phyloP scores from a whole-genome alignment of 2,329 filamentous ascomycete genomes.

The Ampelomyces quisqualis region DNA sequence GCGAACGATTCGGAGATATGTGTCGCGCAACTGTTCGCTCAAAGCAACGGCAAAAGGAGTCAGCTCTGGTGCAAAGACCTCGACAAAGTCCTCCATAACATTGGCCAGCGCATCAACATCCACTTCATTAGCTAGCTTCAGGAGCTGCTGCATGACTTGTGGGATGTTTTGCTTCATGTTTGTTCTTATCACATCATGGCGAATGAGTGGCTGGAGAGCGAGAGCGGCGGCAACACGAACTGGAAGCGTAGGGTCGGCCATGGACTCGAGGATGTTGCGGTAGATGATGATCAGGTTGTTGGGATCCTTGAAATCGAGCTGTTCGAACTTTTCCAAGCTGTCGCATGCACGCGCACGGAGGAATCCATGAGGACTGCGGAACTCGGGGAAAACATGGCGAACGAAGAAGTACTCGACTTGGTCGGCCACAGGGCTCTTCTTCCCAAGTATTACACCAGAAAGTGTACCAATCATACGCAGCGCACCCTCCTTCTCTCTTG shows the following conservation, averaged over 20 bases:
- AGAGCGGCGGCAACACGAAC: slow-evolving; percentile 93
- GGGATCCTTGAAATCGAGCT: slow-evolving; percentile 93
- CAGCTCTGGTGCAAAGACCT: slow-evolving; percentile 95
- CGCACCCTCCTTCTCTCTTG: slow-evolving; percentile 93
- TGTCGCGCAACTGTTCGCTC: slow-evolving; percentile 93
- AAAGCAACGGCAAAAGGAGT: slow-evolving; percentile 96
- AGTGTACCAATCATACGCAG: slow-evolving; percentile 96
- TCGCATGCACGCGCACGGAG: slow-evolving; percentile 93
- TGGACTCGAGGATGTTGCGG: slow-evolving; percentile 92
- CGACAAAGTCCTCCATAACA: slow-evolving; percentile 99
- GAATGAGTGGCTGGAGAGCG: slow-evolving; percentile 90
- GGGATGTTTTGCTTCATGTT: slow-evolving; percentile 98
- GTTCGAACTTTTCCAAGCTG: slow-evolving; percentile 96
- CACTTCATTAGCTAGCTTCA: slow-evolving; percentile 96
- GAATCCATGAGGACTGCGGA: slow-evolving; percentile 88
- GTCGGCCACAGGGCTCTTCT: slow-evolving; percentile 97
- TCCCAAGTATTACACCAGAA: slow-evolving; percentile 89
- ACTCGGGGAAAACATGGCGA: slow-evolving; percentile 96
- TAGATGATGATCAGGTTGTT: slow-evolving; percentile 97
- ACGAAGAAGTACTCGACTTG: slow-evolving; percentile 99
- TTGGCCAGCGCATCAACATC: slow-evolving; percentile 97
- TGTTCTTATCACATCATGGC: slow-evolving; percentile 88
- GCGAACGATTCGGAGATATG: slow-evolving; percentile 88
- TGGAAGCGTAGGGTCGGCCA: slow-evolving; percentile 90
- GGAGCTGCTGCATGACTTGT: slow-evolving; percentile 97